These are phyloP conservation scores for Apiospora koreana DNA, from an alignment of 2,329 filamentous ascomycete genomes.

Conservation along the genomic window DNA sequence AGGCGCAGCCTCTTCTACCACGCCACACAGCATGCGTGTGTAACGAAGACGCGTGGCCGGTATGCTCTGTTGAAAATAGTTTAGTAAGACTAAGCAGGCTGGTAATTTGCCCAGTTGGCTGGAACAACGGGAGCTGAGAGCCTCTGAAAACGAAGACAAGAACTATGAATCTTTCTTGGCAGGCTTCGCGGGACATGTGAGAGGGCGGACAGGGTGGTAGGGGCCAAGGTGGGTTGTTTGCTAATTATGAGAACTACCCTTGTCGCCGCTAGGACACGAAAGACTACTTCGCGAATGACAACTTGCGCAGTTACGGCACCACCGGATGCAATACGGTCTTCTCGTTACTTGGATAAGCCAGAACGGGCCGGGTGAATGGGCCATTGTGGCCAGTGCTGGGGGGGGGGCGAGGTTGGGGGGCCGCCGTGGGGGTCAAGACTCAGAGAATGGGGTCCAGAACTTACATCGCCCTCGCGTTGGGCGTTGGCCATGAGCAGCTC, in stretches of 20 bases:
- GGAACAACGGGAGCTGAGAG: background rate
- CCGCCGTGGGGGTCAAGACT: background rate
- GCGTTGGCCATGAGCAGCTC: conserved; percentile 63
- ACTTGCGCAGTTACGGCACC: background rate
- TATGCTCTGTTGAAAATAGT: conserved; percentile 46
- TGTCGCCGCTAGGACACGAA: background rate
- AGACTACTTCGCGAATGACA: background rate
- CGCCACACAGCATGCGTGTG: conserved; percentile 56
- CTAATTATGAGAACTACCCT: background rate
- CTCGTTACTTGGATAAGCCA: background rate
- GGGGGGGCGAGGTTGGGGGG: background rate
- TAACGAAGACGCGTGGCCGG: conserved; percentile 58
- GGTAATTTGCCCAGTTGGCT: background rate
- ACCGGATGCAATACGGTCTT: background rate
- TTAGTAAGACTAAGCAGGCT: background rate
- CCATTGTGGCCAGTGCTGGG: background rate
- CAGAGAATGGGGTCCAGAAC: conserved; percentile 26
- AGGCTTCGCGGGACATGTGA: background rate
- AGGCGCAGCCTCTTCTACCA: conserved; percentile 35
- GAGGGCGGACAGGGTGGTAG: background rate
- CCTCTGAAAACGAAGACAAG: background rate
- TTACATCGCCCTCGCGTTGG: conserved; percentile 54
- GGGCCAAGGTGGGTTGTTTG: background rate
- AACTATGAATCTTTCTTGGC: background rate
- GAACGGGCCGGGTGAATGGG: background rate